Base-by-base conservation (phyloP, 225 moss, liverwort and hornwort species). In the Straminergon stramineum region DNA sequence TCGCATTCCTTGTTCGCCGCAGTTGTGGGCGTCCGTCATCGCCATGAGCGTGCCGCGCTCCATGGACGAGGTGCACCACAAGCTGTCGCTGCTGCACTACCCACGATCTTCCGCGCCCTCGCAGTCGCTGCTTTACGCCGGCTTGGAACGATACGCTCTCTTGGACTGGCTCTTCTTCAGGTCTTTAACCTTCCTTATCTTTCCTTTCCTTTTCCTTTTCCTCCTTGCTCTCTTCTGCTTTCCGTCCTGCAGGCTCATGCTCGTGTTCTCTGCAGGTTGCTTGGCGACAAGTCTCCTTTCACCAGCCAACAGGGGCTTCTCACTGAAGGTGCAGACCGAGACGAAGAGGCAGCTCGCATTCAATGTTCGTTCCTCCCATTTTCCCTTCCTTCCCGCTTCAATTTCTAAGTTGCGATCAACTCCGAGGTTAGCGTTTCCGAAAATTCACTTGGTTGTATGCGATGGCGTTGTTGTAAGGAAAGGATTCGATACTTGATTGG, bases 151-250 rank as follows among this genome's bases (percentile, higher is more conserved):
- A 91, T 97, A 99, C 70, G 95, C 94, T 64, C 97, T 99, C 65
- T 87, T 99, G 58, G 97, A 99, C 83, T 99, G 99, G 99, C 95
- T 99, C 27, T 99, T 99, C 91, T 99, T 97, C 92, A 94, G 94
- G 96, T 96, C 30, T 10, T 39, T 13, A 73, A 30, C 57, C 11
- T 10, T 32, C 7, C 22, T 11, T 6, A 48, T 52, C 39, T 23
- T 34, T 12, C 16, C 17, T 16, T 32, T 16, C 18, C 22, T 5
- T 10, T 30, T n/a, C 37, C n/a, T 21, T 30, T 43, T 7, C 17
- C 55, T n/a, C 39, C 56, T 48, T 48, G 7, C 48, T 23, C 15
- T 65, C 71, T 7, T 64, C 76, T 57, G 67, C 71, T 14, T 14
- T 14, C 52, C 28, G 67, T 64, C 63, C 21, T 30, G 15, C 60